phyloP scores from a whole-genome alignment of 768 basidiomycete genomes.

The Chalciporus piperatus region DNA sequence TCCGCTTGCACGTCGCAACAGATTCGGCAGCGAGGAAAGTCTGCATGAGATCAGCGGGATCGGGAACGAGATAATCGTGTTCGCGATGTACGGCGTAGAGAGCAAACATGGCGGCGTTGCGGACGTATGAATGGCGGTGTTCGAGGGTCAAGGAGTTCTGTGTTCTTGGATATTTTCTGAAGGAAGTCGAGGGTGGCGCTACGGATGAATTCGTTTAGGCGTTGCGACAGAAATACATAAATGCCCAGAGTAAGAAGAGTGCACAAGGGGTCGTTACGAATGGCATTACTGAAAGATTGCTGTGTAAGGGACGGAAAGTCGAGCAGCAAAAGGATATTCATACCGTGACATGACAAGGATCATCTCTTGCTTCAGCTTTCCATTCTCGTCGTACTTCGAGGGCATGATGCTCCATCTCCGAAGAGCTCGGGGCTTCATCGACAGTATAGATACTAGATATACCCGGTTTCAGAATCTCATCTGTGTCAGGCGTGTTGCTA shows the following conservation, averaged over 20 bases:
- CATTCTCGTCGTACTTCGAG: constrained; percentile 96
- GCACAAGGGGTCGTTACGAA: constrained; percentile 92
- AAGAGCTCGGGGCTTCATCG: not conserved
- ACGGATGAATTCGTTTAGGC: constrained; percentile 98
- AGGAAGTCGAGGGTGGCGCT: constrained; percentile 96
- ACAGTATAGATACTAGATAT: not conserved
- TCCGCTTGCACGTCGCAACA: constrained; percentile 94
- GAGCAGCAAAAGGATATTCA: constrained; percentile 35
- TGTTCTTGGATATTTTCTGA: constrained; percentile 91
- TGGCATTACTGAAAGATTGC: constrained; percentile 69
- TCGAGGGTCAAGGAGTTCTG: constrained; percentile 96
- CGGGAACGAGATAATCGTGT: constrained; percentile 93
- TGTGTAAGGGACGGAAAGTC: constrained; percentile 8
- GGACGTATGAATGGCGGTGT: constrained; percentile 95
- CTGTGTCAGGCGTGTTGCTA: not conserved
- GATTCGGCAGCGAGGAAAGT: constrained; percentile 96
- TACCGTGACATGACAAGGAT: constrained; percentile 98
- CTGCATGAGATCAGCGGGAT: constrained; percentile 92
- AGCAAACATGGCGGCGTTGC: constrained; percentile 98
- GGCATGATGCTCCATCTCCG: not conserved
- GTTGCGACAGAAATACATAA: constrained; percentile 63
- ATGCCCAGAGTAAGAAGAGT: not conserved
- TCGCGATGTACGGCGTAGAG: constrained; percentile 92
- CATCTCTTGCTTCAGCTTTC: constrained; percentile 99
- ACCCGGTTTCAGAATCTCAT: constrained; percentile 1